Percentiles rank a stretch among this genome's conserved stretches.
These are phyloP conservation scores for Linum lewisii DNA, from an alignment of 345 rosid species.

Conservation along the genomic window DNA sequence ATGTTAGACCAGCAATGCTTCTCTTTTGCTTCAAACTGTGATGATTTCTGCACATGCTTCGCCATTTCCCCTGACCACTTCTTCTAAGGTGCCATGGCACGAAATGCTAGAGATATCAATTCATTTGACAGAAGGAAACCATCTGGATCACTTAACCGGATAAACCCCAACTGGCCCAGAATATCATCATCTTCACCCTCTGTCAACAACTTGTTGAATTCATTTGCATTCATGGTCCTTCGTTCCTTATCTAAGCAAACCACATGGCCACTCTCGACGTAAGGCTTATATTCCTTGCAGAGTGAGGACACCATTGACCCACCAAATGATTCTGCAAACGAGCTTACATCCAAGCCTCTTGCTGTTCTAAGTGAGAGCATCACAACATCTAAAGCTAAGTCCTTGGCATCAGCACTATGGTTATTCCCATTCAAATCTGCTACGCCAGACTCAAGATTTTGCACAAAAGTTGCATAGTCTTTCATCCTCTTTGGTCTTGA, in stretches of 20 bases:
- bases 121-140: slow-evolving; percentile 87
- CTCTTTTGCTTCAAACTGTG: no score
- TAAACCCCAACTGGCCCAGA: slow-evolving; percentile 35
- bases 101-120: slow-evolving; percentile 66
- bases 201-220: slow-evolving; percentile 22
- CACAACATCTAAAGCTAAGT: slow-evolving; percentile 66
- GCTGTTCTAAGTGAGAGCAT: slow-evolving; percentile 91
- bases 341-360: slow-evolving; percentile 58
- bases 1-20: no score
- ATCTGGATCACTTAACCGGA: slow-evolving; percentile 75
- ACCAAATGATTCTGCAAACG: slow-evolving; percentile 54
- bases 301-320: slow-evolving; percentile 38
- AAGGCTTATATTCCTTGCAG: slow-evolving; percentile 51
- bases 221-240: slow-evolving; percentile 34
- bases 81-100: slow-evolving; percentile 35
- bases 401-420: slow-evolving; percentile 33
- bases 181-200: slow-evolving; percentile 24
- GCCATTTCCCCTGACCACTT: not conserved
- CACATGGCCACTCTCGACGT: slow-evolving; percentile 59
- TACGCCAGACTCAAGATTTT: slow-evolving; percentile 46
- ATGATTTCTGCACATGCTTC: not conserved
- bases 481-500: slow-evolving; percentile 82
- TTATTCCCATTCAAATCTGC: slow-evolving; percentile 26
- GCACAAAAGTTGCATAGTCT: slow-evolving; percentile 51
- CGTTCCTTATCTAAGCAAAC: slow-evolving; percentile 54